Percentiles rank a stretch among this genome's conserved stretches.
phyloP scores from a whole-genome alignment of 768 basidiomycete genomes.

The Kwoniella dejecticola region DNA sequence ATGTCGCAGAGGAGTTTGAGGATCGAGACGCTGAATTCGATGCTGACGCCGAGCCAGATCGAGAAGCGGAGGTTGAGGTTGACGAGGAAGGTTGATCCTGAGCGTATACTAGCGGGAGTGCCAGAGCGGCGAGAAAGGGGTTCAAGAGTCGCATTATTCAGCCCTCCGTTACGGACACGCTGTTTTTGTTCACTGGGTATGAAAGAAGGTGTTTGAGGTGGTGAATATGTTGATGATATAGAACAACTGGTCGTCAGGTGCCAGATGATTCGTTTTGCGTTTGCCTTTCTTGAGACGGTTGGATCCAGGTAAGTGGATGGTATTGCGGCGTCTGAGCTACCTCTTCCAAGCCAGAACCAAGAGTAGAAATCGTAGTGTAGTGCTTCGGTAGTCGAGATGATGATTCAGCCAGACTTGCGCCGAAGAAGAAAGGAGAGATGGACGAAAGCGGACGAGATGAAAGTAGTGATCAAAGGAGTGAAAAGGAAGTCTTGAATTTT shows the following conservation, averaged over 20 bases:
- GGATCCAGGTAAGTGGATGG: too few species aligned
- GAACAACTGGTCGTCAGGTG: too few species aligned
- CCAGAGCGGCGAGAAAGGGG: constrained; percentile 1
- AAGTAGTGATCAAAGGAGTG: constrained; percentile 8
- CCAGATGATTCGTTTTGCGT: too few species aligned
- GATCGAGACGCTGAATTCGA: constrained; percentile 17
- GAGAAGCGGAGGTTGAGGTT: constrained; percentile 3
- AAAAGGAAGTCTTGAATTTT: not conserved
- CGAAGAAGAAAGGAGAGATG: constrained; percentile 3
- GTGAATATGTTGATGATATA: too few species aligned
- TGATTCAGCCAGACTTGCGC: not conserved
- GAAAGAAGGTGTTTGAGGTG: too few species aligned
- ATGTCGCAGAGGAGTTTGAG: constrained; percentile 16
- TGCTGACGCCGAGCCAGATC: constrained; percentile 1
- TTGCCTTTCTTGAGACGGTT: too few species aligned
- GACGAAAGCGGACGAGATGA: not conserved
- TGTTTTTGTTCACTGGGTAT: too few species aligned
- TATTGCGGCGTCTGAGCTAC: too few species aligned
- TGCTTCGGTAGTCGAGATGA: too few species aligned
- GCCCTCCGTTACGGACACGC: too few species aligned
- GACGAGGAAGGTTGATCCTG: constrained; percentile 14
- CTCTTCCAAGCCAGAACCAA: not conserved
- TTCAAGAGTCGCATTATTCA: constrained; percentile 4
- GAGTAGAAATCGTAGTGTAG: too few species aligned
- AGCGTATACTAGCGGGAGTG: constrained; percentile 20